Percentiles rank a stretch among this genome's conserved stretches.
Evolutionary conservation across 2,329 filamentous ascomycete genomes (phyloP).

Genomic region (Dactylellina sp.): DNA sequence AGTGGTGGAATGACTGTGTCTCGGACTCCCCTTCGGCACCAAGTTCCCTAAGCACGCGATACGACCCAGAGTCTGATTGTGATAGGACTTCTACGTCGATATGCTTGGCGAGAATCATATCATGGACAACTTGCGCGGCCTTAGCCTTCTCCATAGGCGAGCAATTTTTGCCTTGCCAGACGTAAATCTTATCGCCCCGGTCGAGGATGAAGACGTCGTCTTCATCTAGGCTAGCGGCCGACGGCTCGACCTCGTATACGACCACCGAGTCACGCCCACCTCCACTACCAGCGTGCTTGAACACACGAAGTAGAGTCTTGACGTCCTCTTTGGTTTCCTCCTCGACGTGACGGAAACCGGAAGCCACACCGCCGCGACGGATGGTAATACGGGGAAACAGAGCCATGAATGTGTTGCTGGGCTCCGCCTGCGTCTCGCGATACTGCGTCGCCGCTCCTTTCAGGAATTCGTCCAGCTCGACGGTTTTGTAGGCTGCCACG

Average conservation of each 20-base stretch:
- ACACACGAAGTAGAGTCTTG: conserved; percentile 3
- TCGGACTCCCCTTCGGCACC: background rate
- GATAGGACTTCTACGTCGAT: conserved; percentile 10
- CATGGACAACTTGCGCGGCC: conserved; percentile 8
- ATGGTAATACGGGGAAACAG: conserved; percentile 1
- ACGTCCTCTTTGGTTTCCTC: background rate
- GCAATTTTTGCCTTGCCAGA: conserved; percentile 15
- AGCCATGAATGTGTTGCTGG: conserved; percentile 3
- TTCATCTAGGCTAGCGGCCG: conserved; percentile 2
- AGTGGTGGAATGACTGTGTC: background rate
- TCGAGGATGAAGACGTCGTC: conserved; percentile 16
- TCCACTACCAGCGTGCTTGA: background rate
- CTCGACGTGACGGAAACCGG: conserved; percentile 8
- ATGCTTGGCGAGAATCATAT: conserved; percentile 14
- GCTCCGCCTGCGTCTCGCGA: conserved; percentile 3
- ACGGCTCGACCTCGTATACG: conserved; percentile 3
- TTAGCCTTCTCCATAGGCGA: conserved; percentile 19
- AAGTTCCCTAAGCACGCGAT: background rate
- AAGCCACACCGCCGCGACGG: background rate
- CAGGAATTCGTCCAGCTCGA: conserved; percentile 16
- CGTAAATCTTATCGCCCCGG: conserved; percentile 10
- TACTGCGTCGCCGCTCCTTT: conserved; percentile 7
- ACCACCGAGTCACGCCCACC: background rate
- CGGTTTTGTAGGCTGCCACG: conserved; percentile 17
- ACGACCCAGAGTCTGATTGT: background rate